A percentile compares a stretch with the other conserved stretches of the same genome.
Conservation (phyloP, 768 basidiomycete species). For the Dioszegia aurantiaca region DNA sequence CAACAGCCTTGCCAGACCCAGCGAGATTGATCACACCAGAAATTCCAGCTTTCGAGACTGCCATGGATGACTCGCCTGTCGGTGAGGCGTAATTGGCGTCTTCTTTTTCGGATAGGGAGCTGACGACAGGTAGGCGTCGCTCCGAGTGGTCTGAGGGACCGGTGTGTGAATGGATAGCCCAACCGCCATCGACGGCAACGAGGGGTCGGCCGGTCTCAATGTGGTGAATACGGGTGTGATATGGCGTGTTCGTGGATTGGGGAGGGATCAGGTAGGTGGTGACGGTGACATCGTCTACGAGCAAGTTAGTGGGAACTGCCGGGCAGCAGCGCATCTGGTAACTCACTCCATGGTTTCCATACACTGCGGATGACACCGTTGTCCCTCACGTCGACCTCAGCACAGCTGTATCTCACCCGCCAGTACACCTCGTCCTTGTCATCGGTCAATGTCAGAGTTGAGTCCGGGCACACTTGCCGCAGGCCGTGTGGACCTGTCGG, state of each 20-base stretch:
- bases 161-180: constrained; percentile 65
- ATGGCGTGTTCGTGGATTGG: constrained; percentile 58
- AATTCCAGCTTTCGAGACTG: constrained; percentile 18
- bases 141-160: constrained; percentile 26
- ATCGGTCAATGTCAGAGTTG: constrained; percentile 66
- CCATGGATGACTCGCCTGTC: constrained; percentile 44
- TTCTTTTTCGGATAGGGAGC: constrained; percentile 48
- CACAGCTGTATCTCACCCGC: constrained; percentile 64
- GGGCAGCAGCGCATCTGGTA: background rate
- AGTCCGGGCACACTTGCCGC: constrained; percentile 68
- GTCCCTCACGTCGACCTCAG: constrained; percentile 55
- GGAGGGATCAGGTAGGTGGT: constrained; percentile 76
- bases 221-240: constrained; percentile 69
- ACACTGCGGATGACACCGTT: constrained; percentile 57
- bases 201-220: constrained; percentile 58
- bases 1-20: constrained; percentile 32
- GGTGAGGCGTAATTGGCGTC: constrained; percentile 55
- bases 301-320: background rate
- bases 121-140: constrained; percentile 15
- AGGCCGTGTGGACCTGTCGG: constrained; percentile 65
- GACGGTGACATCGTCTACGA: constrained; percentile 62
- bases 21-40: constrained; percentile 50
- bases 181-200: constrained; percentile 65
- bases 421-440: constrained; percentile 66
- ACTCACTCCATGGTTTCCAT: constrained; percentile 66